These are phyloP conservation scores for Boletus vermiculosoides DNA, from an alignment of 768 basidiomycete species.

Conservation along the genomic window DNA sequence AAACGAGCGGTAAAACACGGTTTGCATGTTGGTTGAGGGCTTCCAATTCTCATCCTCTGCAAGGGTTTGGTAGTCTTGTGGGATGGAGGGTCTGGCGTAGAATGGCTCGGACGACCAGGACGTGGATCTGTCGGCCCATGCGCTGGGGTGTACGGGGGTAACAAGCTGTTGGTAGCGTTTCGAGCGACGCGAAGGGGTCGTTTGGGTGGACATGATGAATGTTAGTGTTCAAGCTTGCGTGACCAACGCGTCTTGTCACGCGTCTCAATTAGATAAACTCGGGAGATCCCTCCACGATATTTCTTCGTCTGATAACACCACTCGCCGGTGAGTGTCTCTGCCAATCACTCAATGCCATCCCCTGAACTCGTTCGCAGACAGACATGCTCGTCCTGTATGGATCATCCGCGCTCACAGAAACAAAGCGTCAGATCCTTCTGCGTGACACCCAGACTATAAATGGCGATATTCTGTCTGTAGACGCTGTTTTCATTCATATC, in stretches of 20 bases:
- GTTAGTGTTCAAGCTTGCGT: background rate
- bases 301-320: slow-evolving; percentile 3
- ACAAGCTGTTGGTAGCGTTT: slow-evolving; percentile 37
- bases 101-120: slow-evolving; percentile 29
- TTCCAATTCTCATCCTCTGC: slow-evolving; percentile 29
- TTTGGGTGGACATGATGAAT: slow-evolving; percentile 16
- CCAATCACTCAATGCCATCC: background rate
- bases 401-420: slow-evolving; percentile 68
- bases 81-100: slow-evolving; percentile 20
- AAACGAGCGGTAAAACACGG: slow-evolving; percentile 32
- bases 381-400: slow-evolving; percentile 81
- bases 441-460: slow-evolving; percentile 51
- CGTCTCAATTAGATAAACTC: slow-evolving; percentile 12
- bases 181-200: slow-evolving; percentile 37
- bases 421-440: slow-evolving; percentile 69
- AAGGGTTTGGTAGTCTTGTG: slow-evolving; percentile 28
- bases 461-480: slow-evolving; percentile 61
- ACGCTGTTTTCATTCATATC: slow-evolving; percentile 85
- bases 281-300: slow-evolving; percentile 3
- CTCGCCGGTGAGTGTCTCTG: slow-evolving; percentile 11
- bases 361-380: slow-evolving; percentile 8
- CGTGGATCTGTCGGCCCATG: slow-evolving; percentile 28
- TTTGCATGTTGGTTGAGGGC: slow-evolving; percentile 17
- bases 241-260: slow-evolving; percentile 25
- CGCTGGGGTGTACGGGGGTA: slow-evolving; percentile 24